phyloP scores from a whole-genome alignment of 1,139 yeast genomes.

The Sugiyamaella xylanicola region DNA sequence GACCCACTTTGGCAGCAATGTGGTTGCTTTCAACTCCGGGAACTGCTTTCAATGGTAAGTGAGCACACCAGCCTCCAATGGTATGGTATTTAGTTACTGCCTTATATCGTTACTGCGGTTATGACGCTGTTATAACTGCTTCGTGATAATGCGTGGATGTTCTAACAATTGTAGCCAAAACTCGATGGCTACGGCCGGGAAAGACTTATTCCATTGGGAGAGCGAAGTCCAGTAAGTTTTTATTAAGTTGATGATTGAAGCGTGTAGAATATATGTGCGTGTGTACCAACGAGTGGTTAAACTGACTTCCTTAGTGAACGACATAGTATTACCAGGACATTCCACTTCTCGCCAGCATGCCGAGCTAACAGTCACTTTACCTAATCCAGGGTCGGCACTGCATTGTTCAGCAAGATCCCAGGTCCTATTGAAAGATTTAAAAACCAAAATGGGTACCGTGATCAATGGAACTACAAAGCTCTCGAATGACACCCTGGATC shows the following conservation, averaged over 20 bases:
- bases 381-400: slow-evolving; percentile 21
- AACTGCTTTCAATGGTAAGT: slow-evolving; percentile 19
- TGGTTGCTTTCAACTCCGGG: slow-evolving; percentile 27
- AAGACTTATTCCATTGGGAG: slow-evolving; percentile 26
- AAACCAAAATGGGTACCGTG: slow-evolving; percentile 36
- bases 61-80: too few species aligned
- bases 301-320: slow-evolving; percentile 15
- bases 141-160: too few species aligned
- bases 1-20: slow-evolving; percentile 15
- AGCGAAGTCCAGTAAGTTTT: slow-evolving; percentile 15
- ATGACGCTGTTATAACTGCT: too few species aligned
- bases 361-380: slow-evolving; percentile 25
- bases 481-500: slow-evolving; percentile 14
- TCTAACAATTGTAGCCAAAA: slow-evolving; percentile 19
- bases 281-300: too few species aligned
- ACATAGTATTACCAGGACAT: slow-evolving; percentile 28
- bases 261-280: background rate
- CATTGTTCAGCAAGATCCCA: slow-evolving; percentile 29
- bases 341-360: slow-evolving; percentile 37
- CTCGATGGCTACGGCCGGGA: slow-evolving; percentile 32
- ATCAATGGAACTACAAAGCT: slow-evolving; percentile 22
- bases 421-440: slow-evolving; percentile 30
- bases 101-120: background rate
- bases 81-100: too few species aligned
- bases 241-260: background rate